phyloP scores from a whole-genome alignment of 2,329 filamentous ascomycete genomes.

The Ophiostoma novo-ulmi region DNA sequence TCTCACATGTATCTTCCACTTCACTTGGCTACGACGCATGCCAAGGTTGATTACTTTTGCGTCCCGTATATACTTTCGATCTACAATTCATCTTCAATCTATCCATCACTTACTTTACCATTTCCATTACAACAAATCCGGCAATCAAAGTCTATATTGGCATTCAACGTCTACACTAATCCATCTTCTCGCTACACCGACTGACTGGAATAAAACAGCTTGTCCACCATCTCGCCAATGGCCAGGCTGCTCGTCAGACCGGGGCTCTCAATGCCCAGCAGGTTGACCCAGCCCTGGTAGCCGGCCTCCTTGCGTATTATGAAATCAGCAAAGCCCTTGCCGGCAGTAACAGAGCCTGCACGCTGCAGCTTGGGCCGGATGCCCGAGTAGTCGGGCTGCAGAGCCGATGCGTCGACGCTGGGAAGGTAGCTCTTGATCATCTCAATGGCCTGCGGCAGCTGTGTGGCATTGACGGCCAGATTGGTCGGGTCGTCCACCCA shows the following conservation, averaged over 20 bases:
- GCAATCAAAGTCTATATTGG: not conserved
- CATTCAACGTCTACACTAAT: not conserved
- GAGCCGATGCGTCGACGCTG: slow-evolving; percentile 56
- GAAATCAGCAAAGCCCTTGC: slow-evolving; percentile 76
- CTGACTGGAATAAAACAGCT: slow-evolving; percentile 41
- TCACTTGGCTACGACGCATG: not conserved
- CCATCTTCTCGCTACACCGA: not conserved
- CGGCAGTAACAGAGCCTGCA: slow-evolving; percentile 43
- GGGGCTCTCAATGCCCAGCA: slow-evolving; percentile 89
- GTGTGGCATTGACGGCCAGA: slow-evolving; percentile 57
- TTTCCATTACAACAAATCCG: not conserved
- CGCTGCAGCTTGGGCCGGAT: slow-evolving; percentile 77
- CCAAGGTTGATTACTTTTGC: not conserved
- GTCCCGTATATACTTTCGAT: not conserved
- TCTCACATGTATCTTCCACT: not conserved
- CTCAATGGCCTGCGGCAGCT: slow-evolving; percentile 61
- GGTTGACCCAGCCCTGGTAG: slow-evolving; percentile 76
- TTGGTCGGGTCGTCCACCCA: slow-evolving; percentile 73
- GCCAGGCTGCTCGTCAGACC: slow-evolving; percentile 83
- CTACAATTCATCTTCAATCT: not conserved
- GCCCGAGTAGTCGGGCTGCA: slow-evolving; percentile 82
- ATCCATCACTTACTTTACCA: not conserved
- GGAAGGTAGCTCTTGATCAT: slow-evolving; percentile 81
- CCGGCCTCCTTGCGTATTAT: slow-evolving; percentile 71
- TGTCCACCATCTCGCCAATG: slow-evolving; percentile 70